Percentiles rank a stretch among this genome's conserved stretches.
Evolutionary conservation across 495 filamentous ascomycete genomes (phyloP).

Genomic region (Penicillium silybi): DNA sequence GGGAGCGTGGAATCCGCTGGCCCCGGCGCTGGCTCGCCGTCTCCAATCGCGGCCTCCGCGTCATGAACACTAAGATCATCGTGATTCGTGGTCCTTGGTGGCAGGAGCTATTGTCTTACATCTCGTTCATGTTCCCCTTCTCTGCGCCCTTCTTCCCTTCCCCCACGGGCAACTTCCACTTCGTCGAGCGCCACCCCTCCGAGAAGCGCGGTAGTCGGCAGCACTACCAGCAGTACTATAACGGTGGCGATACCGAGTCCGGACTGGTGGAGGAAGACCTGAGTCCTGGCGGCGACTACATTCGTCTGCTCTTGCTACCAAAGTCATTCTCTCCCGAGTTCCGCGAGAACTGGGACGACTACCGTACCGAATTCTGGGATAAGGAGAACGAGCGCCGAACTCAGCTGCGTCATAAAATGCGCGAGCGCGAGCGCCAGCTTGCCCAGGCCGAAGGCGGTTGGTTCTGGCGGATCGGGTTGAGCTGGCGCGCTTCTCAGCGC

Average conservation of each 20-base stretch:
- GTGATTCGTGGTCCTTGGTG: conserved; percentile 80
- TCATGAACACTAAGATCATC: conserved; percentile 93
- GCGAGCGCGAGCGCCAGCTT: conserved; percentile 58
- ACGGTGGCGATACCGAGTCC: conserved; percentile 53
- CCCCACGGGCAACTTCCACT: conserved; percentile 60
- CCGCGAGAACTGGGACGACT: conserved; percentile 95
- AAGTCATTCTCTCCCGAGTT: conserved; percentile 95
- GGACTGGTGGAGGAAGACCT: conserved; percentile 69
- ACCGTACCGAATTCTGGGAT: conserved; percentile 93
- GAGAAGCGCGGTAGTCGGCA: conserved; percentile 41
- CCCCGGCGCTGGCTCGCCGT: conserved; percentile 85
- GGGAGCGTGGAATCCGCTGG: conserved; percentile 93
- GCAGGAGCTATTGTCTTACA: conserved; percentile 65
- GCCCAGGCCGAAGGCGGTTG: conserved; percentile 68
- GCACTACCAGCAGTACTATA: conserved; percentile 38
- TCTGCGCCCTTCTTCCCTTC: conserved; percentile 61
- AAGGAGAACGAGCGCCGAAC: conserved; percentile 87
- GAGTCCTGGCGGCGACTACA: conserved; percentile 80
- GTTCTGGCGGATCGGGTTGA: conserved; percentile 66
- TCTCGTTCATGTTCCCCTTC: conserved; percentile 73
- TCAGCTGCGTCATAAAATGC: conserved; percentile 63
- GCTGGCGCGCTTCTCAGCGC: conserved; percentile 59
- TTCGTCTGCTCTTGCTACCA: conserved; percentile 85
- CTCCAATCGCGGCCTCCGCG: conserved; percentile 82
- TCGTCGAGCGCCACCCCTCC: conserved; percentile 52